Percentiles rank a stretch among this genome's conserved stretches.
Evolutionary conservation across 306 rosid genomes (phyloP).

Genomic region (Cucurbita maxima): DNA sequence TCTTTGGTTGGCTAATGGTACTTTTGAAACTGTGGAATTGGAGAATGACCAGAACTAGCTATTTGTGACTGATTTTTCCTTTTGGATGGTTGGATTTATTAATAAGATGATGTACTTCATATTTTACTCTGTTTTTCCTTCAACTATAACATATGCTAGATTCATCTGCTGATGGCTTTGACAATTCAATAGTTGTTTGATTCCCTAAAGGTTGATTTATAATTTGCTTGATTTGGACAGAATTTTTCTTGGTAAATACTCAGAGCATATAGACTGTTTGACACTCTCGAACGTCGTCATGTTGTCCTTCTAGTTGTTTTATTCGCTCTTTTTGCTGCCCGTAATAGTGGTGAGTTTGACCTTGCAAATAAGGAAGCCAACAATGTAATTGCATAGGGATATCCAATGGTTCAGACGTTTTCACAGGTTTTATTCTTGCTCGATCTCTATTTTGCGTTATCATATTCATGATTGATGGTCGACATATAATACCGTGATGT

Average conservation of each 20-base stretch:
- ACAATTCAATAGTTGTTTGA: neutral
- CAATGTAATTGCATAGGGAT: slow-evolving; percentile 75
- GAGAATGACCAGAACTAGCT: neutral
- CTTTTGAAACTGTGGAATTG: neutral
- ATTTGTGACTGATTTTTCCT: neutral
- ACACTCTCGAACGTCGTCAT: slow-evolving; percentile 20
- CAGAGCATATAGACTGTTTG: neutral
- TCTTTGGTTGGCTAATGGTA: neutral
- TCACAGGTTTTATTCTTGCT: slow-evolving; percentile 13
- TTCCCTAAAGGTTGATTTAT: neutral
- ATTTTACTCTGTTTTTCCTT: neutral
- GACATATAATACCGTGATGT: too few relatives aligned
- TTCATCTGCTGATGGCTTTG: neutral
- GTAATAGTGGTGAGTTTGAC: slow-evolving; percentile 76
- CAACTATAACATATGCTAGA: neutral
- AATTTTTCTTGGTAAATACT: neutral
- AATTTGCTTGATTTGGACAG: neutral
- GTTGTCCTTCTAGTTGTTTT: slow-evolving; percentile 47
- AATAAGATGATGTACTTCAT: neutral
- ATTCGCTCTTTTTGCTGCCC: slow-evolving; percentile 36
- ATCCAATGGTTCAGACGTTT: slow-evolving; percentile 72
- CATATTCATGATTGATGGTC: too few relatives aligned
- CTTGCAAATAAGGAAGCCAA: slow-evolving; percentile 69
- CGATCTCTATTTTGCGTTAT: too few relatives aligned
- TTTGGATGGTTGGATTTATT: neutral